phyloP scores from a whole-genome alignment of 2,329 filamentous ascomycete genomes.

The Pestalotiopsis fici region DNA sequence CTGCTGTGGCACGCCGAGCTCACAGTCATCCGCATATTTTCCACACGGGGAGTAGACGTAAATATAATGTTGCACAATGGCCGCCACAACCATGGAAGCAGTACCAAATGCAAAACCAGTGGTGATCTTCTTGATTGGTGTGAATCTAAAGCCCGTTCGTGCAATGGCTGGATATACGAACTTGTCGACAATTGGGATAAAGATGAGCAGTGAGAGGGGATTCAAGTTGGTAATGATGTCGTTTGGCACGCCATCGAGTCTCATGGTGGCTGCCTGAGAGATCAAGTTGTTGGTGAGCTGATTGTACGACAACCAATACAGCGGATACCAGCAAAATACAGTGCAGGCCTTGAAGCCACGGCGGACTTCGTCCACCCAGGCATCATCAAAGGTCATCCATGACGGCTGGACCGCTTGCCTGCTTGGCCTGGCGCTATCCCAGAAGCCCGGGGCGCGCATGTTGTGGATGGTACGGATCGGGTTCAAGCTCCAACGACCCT shows the following conservation, averaged over 20 bases:
- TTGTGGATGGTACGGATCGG: slow-evolving; percentile 40
- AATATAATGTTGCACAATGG: slow-evolving; percentile 61
- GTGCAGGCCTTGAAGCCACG: slow-evolving; percentile 70
- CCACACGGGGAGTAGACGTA: slow-evolving; percentile 66
- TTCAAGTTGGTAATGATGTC: slow-evolving; percentile 77
- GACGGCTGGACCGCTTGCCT: slow-evolving; percentile 54
- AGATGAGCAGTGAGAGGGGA: slow-evolving; percentile 73
- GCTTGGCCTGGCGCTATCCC: slow-evolving; percentile 70
- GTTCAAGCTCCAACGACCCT: slow-evolving; percentile 64
- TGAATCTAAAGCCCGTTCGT: slow-evolving; percentile 65
- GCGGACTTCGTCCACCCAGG: slow-evolving; percentile 78
- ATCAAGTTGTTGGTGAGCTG: slow-evolving; percentile 63
- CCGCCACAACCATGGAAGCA: slow-evolving; percentile 59
- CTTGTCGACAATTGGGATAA: slow-evolving; percentile 71
- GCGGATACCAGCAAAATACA: slow-evolving; percentile 71
- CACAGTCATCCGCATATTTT: slow-evolving; percentile 46
- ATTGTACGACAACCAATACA: slow-evolving; percentile 61
- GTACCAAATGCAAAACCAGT: slow-evolving; percentile 68
- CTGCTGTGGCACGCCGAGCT: slow-evolving; percentile 29
- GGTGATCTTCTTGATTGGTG: slow-evolving; percentile 75
- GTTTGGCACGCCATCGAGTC: slow-evolving; percentile 72
- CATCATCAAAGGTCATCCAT: slow-evolving; percentile 84
- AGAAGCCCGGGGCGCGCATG: slow-evolving; percentile 53
- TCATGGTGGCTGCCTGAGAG: slow-evolving; percentile 67
- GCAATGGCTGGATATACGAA: slow-evolving; percentile 71